These are phyloP conservation scores for Coniella lustricola DNA, from an alignment of 2,329 filamentous ascomycete genomes.

Conservation along the genomic window DNA sequence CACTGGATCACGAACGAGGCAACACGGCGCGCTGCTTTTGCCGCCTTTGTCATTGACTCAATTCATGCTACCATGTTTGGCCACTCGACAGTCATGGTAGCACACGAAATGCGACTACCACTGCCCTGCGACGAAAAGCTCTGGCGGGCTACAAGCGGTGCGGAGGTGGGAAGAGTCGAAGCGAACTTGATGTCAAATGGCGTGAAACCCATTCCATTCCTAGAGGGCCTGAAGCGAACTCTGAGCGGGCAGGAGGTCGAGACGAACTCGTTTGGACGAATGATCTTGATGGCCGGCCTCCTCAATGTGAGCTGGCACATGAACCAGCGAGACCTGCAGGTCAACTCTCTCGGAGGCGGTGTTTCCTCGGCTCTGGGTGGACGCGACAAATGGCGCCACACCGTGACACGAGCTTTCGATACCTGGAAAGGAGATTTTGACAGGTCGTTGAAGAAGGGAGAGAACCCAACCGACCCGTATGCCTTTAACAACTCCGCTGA, in stretches of 20 bases:
- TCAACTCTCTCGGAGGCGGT: constrained; percentile 69
- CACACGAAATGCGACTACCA: constrained; percentile 86
- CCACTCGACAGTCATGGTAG: constrained; percentile 93
- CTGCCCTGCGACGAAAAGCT: constrained; percentile 87
- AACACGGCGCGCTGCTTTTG: constrained; percentile 82
- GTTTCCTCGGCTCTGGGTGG: constrained; percentile 75
- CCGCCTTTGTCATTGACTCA: constrained; percentile 90
- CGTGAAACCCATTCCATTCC: constrained; percentile 76
- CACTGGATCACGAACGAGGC: constrained; percentile 94
- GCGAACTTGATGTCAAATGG: constrained; percentile 72
- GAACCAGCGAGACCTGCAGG: constrained; percentile 90
- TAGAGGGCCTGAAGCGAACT: constrained; percentile 85
- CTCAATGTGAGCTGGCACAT: constrained; percentile 96
- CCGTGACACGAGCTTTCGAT: constrained; percentile 82
- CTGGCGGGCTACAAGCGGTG: constrained; percentile 84
- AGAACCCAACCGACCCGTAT: constrained; percentile 46
- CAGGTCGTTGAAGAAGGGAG: constrained; percentile 61
- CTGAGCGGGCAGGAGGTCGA: constrained; percentile 78
- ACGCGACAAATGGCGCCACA: constrained; percentile 83
- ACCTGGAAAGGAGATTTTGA: constrained; percentile 93
- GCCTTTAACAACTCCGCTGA: constrained; percentile 44
- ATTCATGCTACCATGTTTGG: constrained; percentile 98
- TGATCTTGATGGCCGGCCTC: constrained; percentile 87
- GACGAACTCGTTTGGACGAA: constrained; percentile 89
- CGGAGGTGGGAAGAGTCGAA: constrained; percentile 80